Conservation (phyloP, 768 basidiomycete species). For the Heimioporus sp. region DNA sequence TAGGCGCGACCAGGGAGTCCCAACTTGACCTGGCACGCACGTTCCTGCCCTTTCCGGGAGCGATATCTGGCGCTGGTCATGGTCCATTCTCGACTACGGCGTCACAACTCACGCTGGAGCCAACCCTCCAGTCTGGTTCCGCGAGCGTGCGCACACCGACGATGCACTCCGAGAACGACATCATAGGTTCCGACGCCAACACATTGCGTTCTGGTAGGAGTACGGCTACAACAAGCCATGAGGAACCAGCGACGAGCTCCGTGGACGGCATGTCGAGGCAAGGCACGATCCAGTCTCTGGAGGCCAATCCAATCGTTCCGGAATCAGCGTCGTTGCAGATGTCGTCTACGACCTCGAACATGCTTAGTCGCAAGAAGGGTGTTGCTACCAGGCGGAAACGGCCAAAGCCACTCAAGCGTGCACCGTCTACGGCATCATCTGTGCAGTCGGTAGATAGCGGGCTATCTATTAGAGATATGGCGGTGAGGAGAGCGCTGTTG, state of each 20-base stretch:
- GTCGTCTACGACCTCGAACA: conserved; percentile 13
- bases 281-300: conserved; percentile 3
- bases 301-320: background rate
- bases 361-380: conserved; percentile 22
- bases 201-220: background rate
- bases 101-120: conserved; percentile 4
- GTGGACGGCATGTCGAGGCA: conserved; percentile 10
- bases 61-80: background rate
- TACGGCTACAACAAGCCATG: background rate
- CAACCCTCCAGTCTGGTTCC: conserved; percentile 3
- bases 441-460: conserved; percentile 22
- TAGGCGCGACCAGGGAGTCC: conserved; percentile 10
- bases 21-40: conserved; percentile 12
- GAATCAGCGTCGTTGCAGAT: background rate
- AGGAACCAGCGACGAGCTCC: background rate
- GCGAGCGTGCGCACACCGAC: conserved; percentile 1
- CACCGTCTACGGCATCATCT: conserved; percentile 27
- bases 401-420: conserved; percentile 18
- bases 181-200: background rate
- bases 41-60: conserved; percentile 3
- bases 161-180: background rate
- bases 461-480: conserved; percentile 19
- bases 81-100: conserved; percentile 3
- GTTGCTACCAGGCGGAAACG: conserved; percentile 15
- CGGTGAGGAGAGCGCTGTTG: conserved; percentile 24